Evolutionary conservation across 2,329 filamentous ascomycete genomes (phyloP), one percentile per base, ranked within the genome.

Genomic region (Pseudogymnoascus sp.): DNA sequence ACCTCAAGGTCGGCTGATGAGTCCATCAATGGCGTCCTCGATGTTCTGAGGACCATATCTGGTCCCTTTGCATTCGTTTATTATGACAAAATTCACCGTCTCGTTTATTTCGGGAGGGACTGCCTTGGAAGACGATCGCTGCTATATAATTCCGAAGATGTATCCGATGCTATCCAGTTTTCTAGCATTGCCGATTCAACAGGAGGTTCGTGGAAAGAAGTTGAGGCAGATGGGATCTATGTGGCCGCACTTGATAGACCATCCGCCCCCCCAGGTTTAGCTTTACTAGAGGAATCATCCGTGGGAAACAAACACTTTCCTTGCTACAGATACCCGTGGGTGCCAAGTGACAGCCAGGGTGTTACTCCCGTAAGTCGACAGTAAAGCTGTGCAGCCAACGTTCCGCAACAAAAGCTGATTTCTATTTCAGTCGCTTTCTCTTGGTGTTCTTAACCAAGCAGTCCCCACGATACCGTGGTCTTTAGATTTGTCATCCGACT

Each of bases 21-120:
- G 35, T 65, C 59, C 66, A 71, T 53, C 67, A 69, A 70, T 19
- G 74, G 74, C 28, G 74, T 87, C 8, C 67, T 86, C 6, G 72
- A 80, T 62, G 80, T 82, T 0, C 74, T 93, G 42, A 81, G 83
- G 63, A 79, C 75, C 40, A 83, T 93, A 26, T 83, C 87, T 64
- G 95, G 95, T 0, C 93, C 95, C 0, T 97, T 95, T 77, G 90
- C 93, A 1, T 95, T 97, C 75, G 83, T 93, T 5, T 97, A 88
- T 74, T 89, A 88, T 70, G 89, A 97, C 77, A 81, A 80, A 15
- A 70, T 74, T 9, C 78, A 82, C 62, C 78, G 78, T 9, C 82
- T 82, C 44, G 68, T 97, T 13, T 96, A 88, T 75, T 97, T 90
- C 74, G 92, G 90, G 6, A 84, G 95, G 67, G 95, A 99, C 74